Base-by-base conservation (phyloP, 1,284 basidiomycete genomes). In the Ganoderma resinaceum region DNA sequence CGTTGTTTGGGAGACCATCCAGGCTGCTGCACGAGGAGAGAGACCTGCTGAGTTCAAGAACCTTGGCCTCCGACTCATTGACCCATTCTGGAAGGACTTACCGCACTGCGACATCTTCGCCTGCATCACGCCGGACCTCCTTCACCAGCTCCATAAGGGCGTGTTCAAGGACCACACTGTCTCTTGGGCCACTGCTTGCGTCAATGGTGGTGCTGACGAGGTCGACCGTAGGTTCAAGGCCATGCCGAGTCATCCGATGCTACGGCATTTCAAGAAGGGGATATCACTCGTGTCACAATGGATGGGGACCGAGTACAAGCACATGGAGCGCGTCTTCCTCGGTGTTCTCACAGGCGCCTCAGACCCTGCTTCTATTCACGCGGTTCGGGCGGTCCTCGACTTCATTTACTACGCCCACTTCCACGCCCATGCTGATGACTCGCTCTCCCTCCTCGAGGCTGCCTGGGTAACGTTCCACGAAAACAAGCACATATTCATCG, bases 141-240 rank as follows among this genome's bases (percentile, higher is more conserved):
- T 77, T 0, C 74, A 77, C 61, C 76, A 77, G 55, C 73, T 80
- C 1, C 74, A 78, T 66, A 76, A 80, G 57, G 79, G 78, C 14
- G 66, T 80, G 23, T 75, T 78, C 71, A 78, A 78, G 66, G 74
- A 78, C 33, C 78, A 79, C 61, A 55, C 75, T 0, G 71, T 78
- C 5, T 62, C 63, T 1, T 79, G 78, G 78, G 62, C 66, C 12
- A 70, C 70, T 0, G 59, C 61, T 0, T 66, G 66, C 26, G 58
- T 68, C 2, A 38, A 71, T 0, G 68, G 66, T 0, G 72, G 72
- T 4, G 67, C 69, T 0, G 55, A 69, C 2, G 76, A 78, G 65
- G 23, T 79, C 5, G 78, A 79, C 65, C 40, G 42, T 3, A 70
- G 77, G 0, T 76, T 76, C 62, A 62, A 65, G 53, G 37, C 61